Evolutionary conservation across 2,329 filamentous ascomycete genomes (phyloP), one percentile per base, ranked within the genome.

Genomic region (Talaromyces sp.): DNA sequence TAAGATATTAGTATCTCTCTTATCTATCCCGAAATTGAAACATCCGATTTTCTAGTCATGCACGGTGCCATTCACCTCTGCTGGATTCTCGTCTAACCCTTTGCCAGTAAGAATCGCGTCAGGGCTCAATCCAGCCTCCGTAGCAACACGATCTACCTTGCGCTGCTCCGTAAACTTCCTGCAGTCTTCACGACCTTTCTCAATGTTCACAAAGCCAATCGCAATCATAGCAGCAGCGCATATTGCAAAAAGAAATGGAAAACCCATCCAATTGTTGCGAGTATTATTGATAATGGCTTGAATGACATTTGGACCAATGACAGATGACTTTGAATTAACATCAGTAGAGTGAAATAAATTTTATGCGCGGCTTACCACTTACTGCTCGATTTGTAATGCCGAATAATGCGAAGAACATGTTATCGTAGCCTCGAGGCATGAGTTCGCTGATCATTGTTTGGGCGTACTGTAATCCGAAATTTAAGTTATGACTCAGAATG

Each of bases 371-470:
- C 6, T 17, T 7, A 3, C 11, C 20, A 65, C 72, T 61, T 62
- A 75, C 74, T 29, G 72, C 72, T 13, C 74, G 70, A 52, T 76
- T 76, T 1, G 74, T 76, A 39, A 76, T 76, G 4, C 74, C 73
- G 51, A 76, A 75, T 3, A 77, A 58, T 2, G 72, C 72, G 32
- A 76, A 76, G 54, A 76, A 76, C 72, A 76, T 76, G 17, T 76
- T 75, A 51, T 76, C 73, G 42, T 75, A 76, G 13, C 74, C 73
- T 13, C 65, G 63, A 2, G 73, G 74, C 57, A 74, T 76, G 13
- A 76, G 65, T 36, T 77, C 73, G 41, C 71, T 74, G 51, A 77
- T 75, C 74, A 77, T 76, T 2, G 73, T 76, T 65, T 76, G 73
- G 11, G 73, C 65, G 52, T 75, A 76, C 60, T 72, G 49, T 27